Conservation (phyloP, 805 yeast genomes). For the Hanseniaspora clermontiae region DNA sequence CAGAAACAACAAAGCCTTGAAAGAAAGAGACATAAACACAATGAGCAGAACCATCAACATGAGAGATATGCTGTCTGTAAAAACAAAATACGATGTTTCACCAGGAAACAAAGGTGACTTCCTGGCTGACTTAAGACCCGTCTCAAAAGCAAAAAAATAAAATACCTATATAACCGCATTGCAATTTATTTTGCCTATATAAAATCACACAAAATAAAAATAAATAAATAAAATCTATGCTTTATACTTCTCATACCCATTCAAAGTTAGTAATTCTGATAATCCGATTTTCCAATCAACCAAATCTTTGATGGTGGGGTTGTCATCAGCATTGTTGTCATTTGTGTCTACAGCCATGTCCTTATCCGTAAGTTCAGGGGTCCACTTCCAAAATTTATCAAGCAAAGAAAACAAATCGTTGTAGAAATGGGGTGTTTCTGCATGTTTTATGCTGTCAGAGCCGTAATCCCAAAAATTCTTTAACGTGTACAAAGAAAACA, state of each 20-base stretch:
- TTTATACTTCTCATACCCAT: constrained; percentile 6
- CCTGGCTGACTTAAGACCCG: neutral
- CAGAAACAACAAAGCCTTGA: neutral
- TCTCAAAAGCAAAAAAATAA: neutral
- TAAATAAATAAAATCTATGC: too few species aligned
- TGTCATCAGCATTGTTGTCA: neutral
- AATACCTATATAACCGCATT: neutral
- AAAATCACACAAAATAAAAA: neutral
- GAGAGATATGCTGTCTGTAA: constrained; percentile 12
- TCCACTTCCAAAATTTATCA: constrained; percentile 12
- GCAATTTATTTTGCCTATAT: neutral
- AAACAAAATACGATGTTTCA: constrained; percentile 21
- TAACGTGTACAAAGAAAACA: neutral
- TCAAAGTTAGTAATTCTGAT: neutral
- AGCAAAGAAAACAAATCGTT: constrained; percentile 28
- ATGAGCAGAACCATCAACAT: neutral
- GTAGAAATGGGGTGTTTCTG: neutral
- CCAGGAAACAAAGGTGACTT: neutral
- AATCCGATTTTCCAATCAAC: constrained; percentile 10
- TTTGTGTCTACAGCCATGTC: constrained; percentile 1
- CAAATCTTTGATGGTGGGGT: neutral
- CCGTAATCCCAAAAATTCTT: neutral
- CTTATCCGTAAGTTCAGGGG: constrained; percentile 1
- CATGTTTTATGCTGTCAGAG: neutral
- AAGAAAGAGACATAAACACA: constrained; percentile 1